Conservation (phyloP, 148 eudicot species). For the Arctostaphylos glauca region DNA sequence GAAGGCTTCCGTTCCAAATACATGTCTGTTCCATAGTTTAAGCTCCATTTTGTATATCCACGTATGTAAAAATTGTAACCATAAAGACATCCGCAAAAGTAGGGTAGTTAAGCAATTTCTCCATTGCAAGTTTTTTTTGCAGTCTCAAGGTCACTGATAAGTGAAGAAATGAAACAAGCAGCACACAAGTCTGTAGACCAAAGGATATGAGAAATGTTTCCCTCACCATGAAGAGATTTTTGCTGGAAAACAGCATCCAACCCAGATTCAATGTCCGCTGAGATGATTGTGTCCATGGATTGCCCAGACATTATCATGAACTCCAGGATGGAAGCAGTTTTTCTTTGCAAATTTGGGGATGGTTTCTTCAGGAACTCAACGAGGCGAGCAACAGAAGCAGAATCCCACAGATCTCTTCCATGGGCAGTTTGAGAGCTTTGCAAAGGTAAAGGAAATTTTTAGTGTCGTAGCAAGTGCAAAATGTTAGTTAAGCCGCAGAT, state of each 20-base stretch:
- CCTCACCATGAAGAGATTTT: conserved; percentile 48
- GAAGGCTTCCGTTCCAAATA: not conserved
- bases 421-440: conserved; percentile 33
- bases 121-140: not conserved
- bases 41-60: not conserved
- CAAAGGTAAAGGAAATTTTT: not conserved
- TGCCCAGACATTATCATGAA: conserved; percentile 44
- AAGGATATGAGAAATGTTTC: not conserved
- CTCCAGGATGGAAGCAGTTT: conserved; percentile 77
- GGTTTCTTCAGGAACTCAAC: conserved; percentile 50
- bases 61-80: not conserved
- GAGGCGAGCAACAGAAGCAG: conserved; percentile 46
- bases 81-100: not conserved
- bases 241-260: conserved; percentile 55
- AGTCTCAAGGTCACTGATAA: not conserved
- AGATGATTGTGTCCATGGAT: conserved; percentile 36
- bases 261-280: conserved; percentile 50
- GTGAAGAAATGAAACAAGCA: conserved; percentile 10
- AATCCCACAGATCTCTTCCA: conserved; percentile 43
- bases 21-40: not conserved
- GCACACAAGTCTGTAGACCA: not conserved
- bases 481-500: not conserved
- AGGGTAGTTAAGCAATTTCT: not conserved
- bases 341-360: conserved; percentile 49
- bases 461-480: conserved; percentile 3